phyloP scores from a whole-genome alignment of 2,329 filamentous ascomycete genomes.

The Ophiostoma fasciatum region DNA sequence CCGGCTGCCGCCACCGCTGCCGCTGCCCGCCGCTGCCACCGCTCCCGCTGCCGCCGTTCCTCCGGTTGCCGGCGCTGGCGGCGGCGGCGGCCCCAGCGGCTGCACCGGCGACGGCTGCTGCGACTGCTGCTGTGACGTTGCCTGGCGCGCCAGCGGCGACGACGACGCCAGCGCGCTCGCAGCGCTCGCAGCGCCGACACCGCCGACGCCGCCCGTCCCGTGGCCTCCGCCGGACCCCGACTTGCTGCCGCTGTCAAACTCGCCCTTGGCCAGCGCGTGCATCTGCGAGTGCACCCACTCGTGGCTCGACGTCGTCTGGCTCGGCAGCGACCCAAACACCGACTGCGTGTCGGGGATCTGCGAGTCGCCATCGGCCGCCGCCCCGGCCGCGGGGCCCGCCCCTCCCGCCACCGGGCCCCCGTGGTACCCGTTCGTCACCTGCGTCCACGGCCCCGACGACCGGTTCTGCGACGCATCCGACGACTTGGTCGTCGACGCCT shows the following conservation, averaged over 20 bases:
- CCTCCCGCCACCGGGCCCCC: slow-evolving; percentile 27
- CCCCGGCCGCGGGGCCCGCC: neutral
- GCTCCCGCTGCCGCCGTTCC: slow-evolving; percentile 14
- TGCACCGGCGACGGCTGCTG: slow-evolving; percentile 1
- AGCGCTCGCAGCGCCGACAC: neutral
- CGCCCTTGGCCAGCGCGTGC: slow-evolving; percentile 26
- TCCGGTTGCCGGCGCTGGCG: slow-evolving; percentile 23
- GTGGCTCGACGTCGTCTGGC: slow-evolving; percentile 26
- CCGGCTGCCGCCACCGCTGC: slow-evolving; percentile 13
- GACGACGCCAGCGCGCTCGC: neutral
- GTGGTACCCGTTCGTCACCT: slow-evolving; percentile 46
- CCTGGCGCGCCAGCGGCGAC: neutral
- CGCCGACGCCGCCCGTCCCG: slow-evolving; percentile 12
- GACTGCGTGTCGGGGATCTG: slow-evolving; percentile 41
- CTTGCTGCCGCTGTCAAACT: slow-evolving; percentile 19
- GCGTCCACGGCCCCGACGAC: slow-evolving; percentile 48
- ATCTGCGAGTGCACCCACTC: slow-evolving; percentile 48
- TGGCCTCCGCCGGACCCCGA: slow-evolving; percentile 13
- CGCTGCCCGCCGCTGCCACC: slow-evolving; percentile 18
- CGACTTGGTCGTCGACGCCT: slow-evolving; percentile 88
- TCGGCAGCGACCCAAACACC: slow-evolving; percentile 18
- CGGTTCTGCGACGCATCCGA: slow-evolving; percentile 50
- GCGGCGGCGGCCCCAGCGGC: slow-evolving; percentile 8
- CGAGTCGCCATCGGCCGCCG: slow-evolving; percentile 21
- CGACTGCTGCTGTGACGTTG: too few species aligned